Evolutionary conservation across 2,329 filamentous ascomycete genomes (phyloP).

Genomic region (Penicillium sp.): DNA sequence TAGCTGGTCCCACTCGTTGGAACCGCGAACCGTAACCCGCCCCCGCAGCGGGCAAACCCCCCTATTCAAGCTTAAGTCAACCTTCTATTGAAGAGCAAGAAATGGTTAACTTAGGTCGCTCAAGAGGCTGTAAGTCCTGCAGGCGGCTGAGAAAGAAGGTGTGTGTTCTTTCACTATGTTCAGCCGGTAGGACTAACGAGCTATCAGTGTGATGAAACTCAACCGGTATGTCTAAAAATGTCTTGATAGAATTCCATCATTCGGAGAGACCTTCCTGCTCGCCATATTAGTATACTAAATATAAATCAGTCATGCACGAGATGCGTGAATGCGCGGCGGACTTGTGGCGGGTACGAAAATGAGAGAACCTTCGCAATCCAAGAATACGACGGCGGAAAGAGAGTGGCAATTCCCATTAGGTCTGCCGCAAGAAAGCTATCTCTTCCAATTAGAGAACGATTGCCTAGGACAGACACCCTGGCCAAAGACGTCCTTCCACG

Average conservation of each 20-base stretch:
- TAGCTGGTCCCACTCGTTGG: too few species aligned
- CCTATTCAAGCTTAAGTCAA: background rate
- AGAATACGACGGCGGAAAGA: background rate
- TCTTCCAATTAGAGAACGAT: background rate
- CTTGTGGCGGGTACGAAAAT: background rate
- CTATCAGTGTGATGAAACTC: background rate
- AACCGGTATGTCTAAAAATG: background rate
- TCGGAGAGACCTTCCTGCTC: too few species aligned
- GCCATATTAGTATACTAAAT: background rate
- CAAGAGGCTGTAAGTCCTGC: background rate
- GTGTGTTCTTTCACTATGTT: background rate
- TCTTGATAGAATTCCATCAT: background rate
- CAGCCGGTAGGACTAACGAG: background rate
- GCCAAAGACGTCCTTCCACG: background rate
- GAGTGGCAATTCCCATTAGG: background rate
- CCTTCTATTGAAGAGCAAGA: background rate
- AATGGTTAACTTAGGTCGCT: background rate
- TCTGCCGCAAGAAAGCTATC: background rate
- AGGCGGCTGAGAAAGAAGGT: background rate
- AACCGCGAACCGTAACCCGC: too few species aligned
- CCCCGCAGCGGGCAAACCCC: background rate
- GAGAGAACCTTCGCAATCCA: background rate
- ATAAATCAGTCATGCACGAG: background rate
- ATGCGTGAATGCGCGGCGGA: background rate
- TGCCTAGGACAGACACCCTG: background rate